Evolutionary conservation across 179 eudicot genomes (phyloP).

Genomic region (Silene coronaria): DNA sequence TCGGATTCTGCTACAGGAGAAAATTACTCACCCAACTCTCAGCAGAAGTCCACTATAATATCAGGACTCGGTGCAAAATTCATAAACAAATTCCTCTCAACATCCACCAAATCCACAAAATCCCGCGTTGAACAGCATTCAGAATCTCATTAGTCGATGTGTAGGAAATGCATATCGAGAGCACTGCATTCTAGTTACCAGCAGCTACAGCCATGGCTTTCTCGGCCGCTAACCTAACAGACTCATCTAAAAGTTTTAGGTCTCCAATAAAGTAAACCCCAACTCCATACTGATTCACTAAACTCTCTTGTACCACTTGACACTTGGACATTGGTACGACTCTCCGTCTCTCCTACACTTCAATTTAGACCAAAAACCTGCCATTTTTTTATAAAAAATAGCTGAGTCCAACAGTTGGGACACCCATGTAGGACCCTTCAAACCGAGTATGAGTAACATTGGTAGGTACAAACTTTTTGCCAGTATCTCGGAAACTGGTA

Average conservation of each 20-base stretch:
- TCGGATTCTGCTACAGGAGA: constrained; percentile 60
- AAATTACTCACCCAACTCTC: constrained; percentile 75
- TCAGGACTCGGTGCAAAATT: constrained; percentile 54
- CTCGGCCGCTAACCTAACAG: constrained; percentile 58
- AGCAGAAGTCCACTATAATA: constrained; percentile 65
- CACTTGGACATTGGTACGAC: too few species aligned
- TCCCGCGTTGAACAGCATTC: constrained; percentile 51
- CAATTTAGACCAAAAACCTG: too few species aligned
- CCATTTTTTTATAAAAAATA: too few species aligned
- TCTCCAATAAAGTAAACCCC: constrained; percentile 63
- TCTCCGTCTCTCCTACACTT: too few species aligned
- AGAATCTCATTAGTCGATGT: constrained; percentile 63
- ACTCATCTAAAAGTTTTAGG: constrained; percentile 40
- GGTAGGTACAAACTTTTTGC: too few species aligned
- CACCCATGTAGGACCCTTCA: too few species aligned
- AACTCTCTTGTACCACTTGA: too few species aligned
- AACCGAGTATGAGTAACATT: too few species aligned
- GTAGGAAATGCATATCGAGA: constrained; percentile 60
- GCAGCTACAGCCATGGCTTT: constrained; percentile 57
- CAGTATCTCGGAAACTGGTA: background rate
- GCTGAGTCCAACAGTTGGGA: constrained; percentile 8
- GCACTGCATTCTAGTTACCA: constrained; percentile 44
- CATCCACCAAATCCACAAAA: constrained; percentile 28
- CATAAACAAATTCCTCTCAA: constrained; percentile 56
- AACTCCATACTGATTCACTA: constrained; percentile 55